Percentiles rank a stretch among this genome's conserved stretches.
Evolutionary conservation across 2,329 filamentous ascomycete genomes (phyloP).

Genomic region (Venturia oleaginea): DNA sequence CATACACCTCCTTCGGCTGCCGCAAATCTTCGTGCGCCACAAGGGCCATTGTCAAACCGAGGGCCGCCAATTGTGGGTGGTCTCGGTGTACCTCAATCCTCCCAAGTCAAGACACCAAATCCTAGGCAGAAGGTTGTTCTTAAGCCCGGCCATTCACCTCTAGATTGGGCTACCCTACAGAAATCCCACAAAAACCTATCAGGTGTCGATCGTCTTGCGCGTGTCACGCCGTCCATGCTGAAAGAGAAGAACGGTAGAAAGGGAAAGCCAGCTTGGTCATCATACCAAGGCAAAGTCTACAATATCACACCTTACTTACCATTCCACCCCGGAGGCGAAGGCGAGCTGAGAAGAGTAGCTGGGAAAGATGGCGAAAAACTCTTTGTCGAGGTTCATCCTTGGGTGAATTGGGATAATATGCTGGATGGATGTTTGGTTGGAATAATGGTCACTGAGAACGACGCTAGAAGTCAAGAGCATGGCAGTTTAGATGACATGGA

Average conservation of each 20-base stretch:
- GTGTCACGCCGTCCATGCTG: slow-evolving; percentile 75
- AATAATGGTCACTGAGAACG: slow-evolving; percentile 20
- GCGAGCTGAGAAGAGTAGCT: slow-evolving; percentile 67
- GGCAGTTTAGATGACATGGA: slow-evolving; percentile 14
- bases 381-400: slow-evolving; percentile 56
- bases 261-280: slow-evolving; percentile 83
- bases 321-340: slow-evolving; percentile 82
- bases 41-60: slow-evolving; percentile 41
- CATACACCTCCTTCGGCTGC: slow-evolving; percentile 23
- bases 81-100: slow-evolving; percentile 18
- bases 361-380: slow-evolving; percentile 61
- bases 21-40: slow-evolving; percentile 33
- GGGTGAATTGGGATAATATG: slow-evolving; percentile 63
- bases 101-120: slow-evolving; percentile 35
- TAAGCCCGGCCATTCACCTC: slow-evolving; percentile 82
- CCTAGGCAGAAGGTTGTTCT: slow-evolving; percentile 61
- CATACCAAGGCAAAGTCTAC: slow-evolving; percentile 82
- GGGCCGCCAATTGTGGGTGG: slow-evolving; percentile 33
- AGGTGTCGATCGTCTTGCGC: slow-evolving; percentile 46
- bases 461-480: neutral
- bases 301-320: slow-evolving; percentile 84
- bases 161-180: slow-evolving; percentile 89
- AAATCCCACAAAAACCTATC: slow-evolving; percentile 50
- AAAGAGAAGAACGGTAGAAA: slow-evolving; percentile 71
- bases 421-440: slow-evolving; percentile 52